phyloP scores from a whole-genome alignment of 257 asterid species.

The Perilla frutescens region DNA sequence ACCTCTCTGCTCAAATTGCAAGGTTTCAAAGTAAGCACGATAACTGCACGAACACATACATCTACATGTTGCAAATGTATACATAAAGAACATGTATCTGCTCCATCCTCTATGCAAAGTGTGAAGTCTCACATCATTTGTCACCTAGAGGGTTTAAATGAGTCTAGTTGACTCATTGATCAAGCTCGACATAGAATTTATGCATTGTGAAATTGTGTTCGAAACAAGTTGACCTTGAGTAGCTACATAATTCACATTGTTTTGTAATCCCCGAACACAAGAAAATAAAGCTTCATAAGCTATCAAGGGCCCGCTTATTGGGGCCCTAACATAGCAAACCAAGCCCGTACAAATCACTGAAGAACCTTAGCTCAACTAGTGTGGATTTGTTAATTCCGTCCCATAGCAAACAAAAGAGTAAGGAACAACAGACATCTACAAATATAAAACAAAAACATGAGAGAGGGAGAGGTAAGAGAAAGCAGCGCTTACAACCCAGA shows the following conservation, averaged over 20 bases:
- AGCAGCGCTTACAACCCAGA: constrained; percentile 67
- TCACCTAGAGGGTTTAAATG: not conserved
- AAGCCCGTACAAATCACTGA: not conserved
- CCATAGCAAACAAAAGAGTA: constrained; percentile 14
- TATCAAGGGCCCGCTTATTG: not conserved
- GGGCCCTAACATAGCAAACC: not conserved
- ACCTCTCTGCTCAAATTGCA: too few species aligned
- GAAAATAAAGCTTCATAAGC: not conserved
- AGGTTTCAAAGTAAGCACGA: not conserved
- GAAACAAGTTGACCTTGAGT: constrained; percentile 17
- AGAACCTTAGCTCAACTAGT: constrained; percentile 1
- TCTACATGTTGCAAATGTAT: not conserved
- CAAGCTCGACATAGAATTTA: not conserved
- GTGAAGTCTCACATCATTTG: not conserved
- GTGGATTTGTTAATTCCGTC: not conserved
- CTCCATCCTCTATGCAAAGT: not conserved
- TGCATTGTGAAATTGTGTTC: not conserved
- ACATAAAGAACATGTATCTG: not conserved
- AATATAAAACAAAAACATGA: not conserved
- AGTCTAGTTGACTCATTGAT: not conserved
- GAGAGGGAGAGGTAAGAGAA: not conserved
- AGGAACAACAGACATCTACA: not conserved
- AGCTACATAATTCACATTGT: constrained; percentile 12
- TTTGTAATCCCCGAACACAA: not conserved
- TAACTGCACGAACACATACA: not conserved